phyloP scores from a whole-genome alignment of 2,329 filamentous ascomycete genomes.

The Aspergillus sp. region DNA sequence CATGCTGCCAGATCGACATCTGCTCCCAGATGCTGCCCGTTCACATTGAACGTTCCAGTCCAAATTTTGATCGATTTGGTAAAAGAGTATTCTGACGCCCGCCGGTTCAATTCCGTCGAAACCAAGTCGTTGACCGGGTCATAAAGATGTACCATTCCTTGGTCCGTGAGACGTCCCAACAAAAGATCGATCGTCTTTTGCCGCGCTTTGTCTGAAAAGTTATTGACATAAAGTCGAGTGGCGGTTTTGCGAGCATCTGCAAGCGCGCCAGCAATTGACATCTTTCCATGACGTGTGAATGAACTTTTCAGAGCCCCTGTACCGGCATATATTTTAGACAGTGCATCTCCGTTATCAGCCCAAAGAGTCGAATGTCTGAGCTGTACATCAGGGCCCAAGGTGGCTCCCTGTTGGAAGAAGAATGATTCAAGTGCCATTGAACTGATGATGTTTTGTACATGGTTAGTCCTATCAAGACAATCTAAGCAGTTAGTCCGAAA shows the following conservation, averaged over 20 bases:
- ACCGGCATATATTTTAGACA: slow-evolving; percentile 94
- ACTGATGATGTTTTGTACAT: slow-evolving; percentile 94
- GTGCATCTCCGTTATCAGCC: slow-evolving; percentile 93
- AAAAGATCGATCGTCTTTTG: slow-evolving; percentile 96
- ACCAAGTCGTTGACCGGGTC: slow-evolving; percentile 95
- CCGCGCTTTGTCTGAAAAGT: slow-evolving; percentile 88
- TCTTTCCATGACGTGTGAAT: slow-evolving; percentile 91
- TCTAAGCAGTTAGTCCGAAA: slow-evolving; percentile 96
- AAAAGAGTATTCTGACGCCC: slow-evolving; percentile 70
- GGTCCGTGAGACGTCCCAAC: slow-evolving; percentile 79
- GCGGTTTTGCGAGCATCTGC: slow-evolving; percentile 96
- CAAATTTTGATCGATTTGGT: slow-evolving; percentile 73
- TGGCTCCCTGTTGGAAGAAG: slow-evolving; percentile 68
- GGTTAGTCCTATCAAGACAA: slow-evolving; percentile 91
- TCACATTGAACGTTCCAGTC: slow-evolving; percentile 91
- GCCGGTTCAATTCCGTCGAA: slow-evolving; percentile 68
- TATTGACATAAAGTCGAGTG: slow-evolving; percentile 93
- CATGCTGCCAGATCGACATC: slow-evolving; percentile 79
- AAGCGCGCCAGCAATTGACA: slow-evolving; percentile 88
- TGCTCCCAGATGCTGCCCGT: slow-evolving; percentile 77
- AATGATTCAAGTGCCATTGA: slow-evolving; percentile 90
- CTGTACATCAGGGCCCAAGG: slow-evolving; percentile 79
- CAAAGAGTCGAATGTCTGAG: slow-evolving; percentile 88
- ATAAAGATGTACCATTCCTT: slow-evolving; percentile 79
- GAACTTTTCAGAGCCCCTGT: slow-evolving; percentile 95